phyloP scores from a whole-genome alignment of 2,329 filamentous ascomycete species.

The Fusarium beomiforme region DNA sequence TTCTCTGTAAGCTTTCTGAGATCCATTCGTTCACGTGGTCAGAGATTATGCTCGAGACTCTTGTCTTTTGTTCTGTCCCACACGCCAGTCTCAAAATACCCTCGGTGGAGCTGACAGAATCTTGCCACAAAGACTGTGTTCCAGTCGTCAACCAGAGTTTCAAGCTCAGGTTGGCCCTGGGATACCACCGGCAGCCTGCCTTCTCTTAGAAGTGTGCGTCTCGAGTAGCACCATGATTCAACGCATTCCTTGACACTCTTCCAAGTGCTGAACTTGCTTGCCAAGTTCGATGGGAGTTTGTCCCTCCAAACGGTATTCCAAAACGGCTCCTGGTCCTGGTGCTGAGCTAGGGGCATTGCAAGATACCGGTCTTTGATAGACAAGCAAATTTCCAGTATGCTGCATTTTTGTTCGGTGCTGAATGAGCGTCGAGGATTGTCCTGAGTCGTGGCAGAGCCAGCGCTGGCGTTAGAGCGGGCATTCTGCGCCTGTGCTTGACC shows the following conservation, averaged over 20 bases:
- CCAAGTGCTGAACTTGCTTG: not conserved
- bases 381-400: not conserved
- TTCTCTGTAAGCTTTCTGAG: not conserved
- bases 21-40: slow-evolving; percentile 1
- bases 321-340: not conserved
- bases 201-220: slow-evolving; percentile 1
- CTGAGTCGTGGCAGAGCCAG: no score
- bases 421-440: not conserved
- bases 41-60: not conserved
- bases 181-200: not conserved
- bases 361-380: not conserved
- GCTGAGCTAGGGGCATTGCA: accelerated
- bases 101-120: slow-evolving; percentile 8
- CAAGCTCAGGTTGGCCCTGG: not conserved
- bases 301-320: not conserved
- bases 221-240: slow-evolving; percentile 1
- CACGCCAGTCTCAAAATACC: not conserved
- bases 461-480: no score
- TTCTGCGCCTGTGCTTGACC: not conserved
- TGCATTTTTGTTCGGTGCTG: not conserved
- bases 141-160: slow-evolving; percentile 27
- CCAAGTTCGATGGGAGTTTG: not conserved
- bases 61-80: not conserved
- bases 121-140: slow-evolving; percentile 19
- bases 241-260: not conserved